Percentiles rank a stretch among this genome's conserved stretches.
Evolutionary conservation across 352 stramenopile genomes (phyloP).

Genomic region (Phytophthora citrophthora): DNA sequence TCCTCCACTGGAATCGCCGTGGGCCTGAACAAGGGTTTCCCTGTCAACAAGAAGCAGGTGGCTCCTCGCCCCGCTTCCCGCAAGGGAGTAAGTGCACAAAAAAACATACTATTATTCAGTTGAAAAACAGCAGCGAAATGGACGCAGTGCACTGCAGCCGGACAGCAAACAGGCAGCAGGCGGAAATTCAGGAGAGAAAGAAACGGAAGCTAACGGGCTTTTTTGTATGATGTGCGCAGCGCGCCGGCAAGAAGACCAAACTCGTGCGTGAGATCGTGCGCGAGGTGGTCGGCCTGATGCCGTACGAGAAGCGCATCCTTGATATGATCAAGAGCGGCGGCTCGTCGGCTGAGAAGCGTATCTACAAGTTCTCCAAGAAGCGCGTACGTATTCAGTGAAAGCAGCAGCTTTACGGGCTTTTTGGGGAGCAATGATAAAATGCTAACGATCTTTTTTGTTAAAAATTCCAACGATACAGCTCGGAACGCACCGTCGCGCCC

Average conservation of each 20-base stretch:
- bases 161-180: neutral
- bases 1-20: conserved; percentile 92
- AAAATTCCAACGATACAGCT: conserved; percentile 65
- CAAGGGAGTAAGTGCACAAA: conserved; percentile 89
- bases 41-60: conserved; percentile 93
- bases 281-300: conserved; percentile 98
- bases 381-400: conserved; percentile 65
- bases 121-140: conserved; percentile 1
- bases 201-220: conserved; percentile 17
- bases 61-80: conserved; percentile 79
- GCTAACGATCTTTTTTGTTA: conserved; percentile 28
- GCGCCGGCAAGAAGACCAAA: conserved; percentile 94
- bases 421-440: neutral
- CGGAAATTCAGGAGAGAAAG: conserved; percentile 1
- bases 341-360: conserved; percentile 97
- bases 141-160: neutral
- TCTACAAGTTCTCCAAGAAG: conserved; percentile 99
- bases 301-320: conserved; percentile 99
- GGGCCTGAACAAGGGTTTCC: conserved; percentile 93
- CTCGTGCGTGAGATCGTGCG: conserved; percentile 96
- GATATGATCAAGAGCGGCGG: conserved; percentile 99
- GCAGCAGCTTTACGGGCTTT: neutral
- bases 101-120: neutral
- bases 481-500: conserved; percentile 97
- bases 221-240: conserved; percentile 43